Base-by-base conservation (phyloP, 2,329 filamentous ascomycete genomes). In the Ramularia endophylla region DNA sequence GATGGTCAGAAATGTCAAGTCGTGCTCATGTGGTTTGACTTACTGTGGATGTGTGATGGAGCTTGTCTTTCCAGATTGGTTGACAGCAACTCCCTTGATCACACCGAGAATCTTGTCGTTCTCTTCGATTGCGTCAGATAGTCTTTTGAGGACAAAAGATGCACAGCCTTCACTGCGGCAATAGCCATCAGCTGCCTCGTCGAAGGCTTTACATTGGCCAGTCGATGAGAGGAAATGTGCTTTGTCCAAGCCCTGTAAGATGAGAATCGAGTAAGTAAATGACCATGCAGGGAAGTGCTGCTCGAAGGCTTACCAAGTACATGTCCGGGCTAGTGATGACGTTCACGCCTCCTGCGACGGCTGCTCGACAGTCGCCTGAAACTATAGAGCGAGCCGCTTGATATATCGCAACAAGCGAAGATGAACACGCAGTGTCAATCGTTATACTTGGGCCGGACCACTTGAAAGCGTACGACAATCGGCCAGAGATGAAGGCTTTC, bases 31-130 rank as follows among this genome's bases (percentile, higher is more conserved):
- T n/a, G n/a, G n/a, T n/a, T n/a, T n/a, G n/a, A n/a, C n/a, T n/a
- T n/a, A n/a, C n/a, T 43, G 40, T 7, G 46, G 46, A 8, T 40
- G 29, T 13, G 41, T 44, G 12, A 47, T 43, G 2, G 39, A 47
- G 8, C 40, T 41, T 5, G 37, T 30, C 18, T 31, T 11, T 5
- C 25, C 43, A 11, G 38, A 42, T 13, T 48, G 46, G 40, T 73
- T 73, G 2, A 65, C 70, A 3, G 46, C 52, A 1, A 63, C 56
- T 3, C 54, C 61, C 4, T 50, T 32, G 29, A 66, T 59, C 11
- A 57, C 40, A 6, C 45, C 63, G 3, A 52, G 48, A 13, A 47
- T 62, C 1, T 37, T 65, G 50, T 73, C 69, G 2, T 54, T 52
- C 30, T 63, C 56, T 1, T 54, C 55, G 6, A 56, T 19, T 3